These are phyloP conservation scores for Pleurotus ostreatus DNA, from an alignment of 768 basidiomycete species.

Conservation along the genomic window DNA sequence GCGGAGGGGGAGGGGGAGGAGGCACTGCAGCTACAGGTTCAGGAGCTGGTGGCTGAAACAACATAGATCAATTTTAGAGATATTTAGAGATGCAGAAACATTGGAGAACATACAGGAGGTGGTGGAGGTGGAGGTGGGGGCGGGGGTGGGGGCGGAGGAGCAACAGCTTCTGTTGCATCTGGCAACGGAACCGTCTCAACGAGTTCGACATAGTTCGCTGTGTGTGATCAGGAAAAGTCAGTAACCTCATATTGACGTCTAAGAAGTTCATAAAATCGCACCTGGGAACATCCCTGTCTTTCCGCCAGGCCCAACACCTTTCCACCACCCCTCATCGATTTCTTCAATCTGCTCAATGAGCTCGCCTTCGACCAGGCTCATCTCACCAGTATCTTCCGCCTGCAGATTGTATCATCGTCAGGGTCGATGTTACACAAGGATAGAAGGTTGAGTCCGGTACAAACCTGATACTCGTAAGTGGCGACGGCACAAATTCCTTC, in stretches of 20 bases:
- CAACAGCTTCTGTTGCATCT: constrained; percentile 40
- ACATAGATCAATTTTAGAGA: neutral
- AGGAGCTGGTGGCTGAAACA: constrained; percentile 24
- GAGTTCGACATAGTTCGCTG: constrained; percentile 86
- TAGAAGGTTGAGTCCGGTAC: neutral
- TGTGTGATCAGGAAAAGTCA: neutral
- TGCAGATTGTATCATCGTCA: constrained; percentile 16
- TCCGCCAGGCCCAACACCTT: constrained; percentile 64
- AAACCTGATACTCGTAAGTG: constrained; percentile 75
- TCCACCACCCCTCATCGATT: constrained; percentile 92
- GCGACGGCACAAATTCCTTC: constrained; percentile 70
- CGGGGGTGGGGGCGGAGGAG: constrained; percentile 50
- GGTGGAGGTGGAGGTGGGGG: constrained; percentile 21
- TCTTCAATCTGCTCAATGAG: constrained; percentile 79
- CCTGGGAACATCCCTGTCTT: constrained; percentile 84
- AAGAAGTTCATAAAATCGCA: constrained; percentile 29
- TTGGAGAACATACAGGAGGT: constrained; percentile 30
- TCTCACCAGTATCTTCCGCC: constrained; percentile 85
- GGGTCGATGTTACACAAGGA: neutral
- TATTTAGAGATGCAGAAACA: neutral
- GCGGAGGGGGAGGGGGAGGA: constrained; percentile 16
- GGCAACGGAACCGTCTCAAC: constrained; percentile 39
- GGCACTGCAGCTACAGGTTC: neutral
- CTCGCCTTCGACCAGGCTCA: constrained; percentile 76
- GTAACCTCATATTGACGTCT: neutral